Evolutionary conservation across 1,284 basidiomycete genomes (phyloP), one percentile per base, ranked within the genome.

Genomic region (Omphalotus olearius): DNA sequence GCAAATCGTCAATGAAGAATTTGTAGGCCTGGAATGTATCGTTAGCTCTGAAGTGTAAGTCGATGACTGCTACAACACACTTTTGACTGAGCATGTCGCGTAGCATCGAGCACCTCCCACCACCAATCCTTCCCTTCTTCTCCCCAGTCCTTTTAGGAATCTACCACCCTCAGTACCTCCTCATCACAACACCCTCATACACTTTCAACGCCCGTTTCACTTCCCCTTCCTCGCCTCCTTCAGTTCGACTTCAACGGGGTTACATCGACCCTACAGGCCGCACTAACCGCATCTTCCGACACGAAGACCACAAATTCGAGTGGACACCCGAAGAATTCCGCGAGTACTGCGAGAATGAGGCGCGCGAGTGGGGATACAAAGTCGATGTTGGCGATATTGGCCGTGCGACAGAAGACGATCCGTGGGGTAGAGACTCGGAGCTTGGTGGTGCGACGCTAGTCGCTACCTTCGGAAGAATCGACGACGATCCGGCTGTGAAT

Each of bases 281-380:
- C 4, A 94, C 92, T 0, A 69, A 81, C 42, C 79, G 91, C 2
- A 64, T 83, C 20, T 88, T 89, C 67, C 73, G 95, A 52, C 86
- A 98, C 64, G 66, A 73, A 17, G 94, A 97, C 62, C 95, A 98
- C 69, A 91, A 95, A 64, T 91, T 96, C 61, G 94, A 98, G 67
- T 96, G 91, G 90, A 96, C 91, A 0, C 67, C 71, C 0, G 78
- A 80, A 2, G 94, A 97, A 64, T 97, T 95, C 65, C 64, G 69
- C 26, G 60, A 62, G 7, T 97, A 91, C 88, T 93, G 88, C 59
- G 60, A 69, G 20, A 66, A 64, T 0, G 75, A 74, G 2, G 90
- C 88, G 0, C 66, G 67, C 7, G 78, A 82, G 55, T 94, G 88
- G 86, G 91, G 88, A 4, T 94, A 92, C 57, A 69, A 73, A 1